Percentiles rank a stretch among this genome's conserved stretches.
Evolutionary conservation across 768 basidiomycete genomes (phyloP).

Genomic region (Phylloporus rhodoxanthus): DNA sequence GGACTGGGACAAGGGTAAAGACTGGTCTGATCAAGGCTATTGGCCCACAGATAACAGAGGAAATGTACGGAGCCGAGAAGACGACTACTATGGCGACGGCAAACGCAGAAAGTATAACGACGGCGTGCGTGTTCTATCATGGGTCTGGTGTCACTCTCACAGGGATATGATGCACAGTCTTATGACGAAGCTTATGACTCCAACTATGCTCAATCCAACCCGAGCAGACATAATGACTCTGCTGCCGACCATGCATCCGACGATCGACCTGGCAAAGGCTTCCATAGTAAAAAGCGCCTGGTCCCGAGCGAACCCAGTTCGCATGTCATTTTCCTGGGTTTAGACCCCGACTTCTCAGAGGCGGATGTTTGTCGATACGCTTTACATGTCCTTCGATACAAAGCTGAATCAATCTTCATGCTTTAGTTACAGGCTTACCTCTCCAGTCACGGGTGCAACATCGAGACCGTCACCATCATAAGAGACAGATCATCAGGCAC

Average conservation of each 20-base stretch:
- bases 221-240: conserved; percentile 26
- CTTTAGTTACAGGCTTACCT: conserved; percentile 76
- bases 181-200: conserved; percentile 46
- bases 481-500: conserved; percentile 95
- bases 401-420: conserved; percentile 31
- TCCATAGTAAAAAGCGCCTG: conserved; percentile 65
- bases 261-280: conserved; percentile 39
- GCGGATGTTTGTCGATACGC: conserved; percentile 68
- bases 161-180: conserved; percentile 50
- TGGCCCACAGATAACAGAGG: conserved; percentile 36
- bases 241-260: conserved; percentile 48
- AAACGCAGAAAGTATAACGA: conserved; percentile 78
- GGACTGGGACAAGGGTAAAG: conserved; percentile 84
- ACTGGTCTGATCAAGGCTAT: conserved; percentile 45
- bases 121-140: conserved; percentile 45
- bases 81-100: conserved; percentile 61
- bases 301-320: conserved; percentile 81
- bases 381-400: conserved; percentile 33
- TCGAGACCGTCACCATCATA: conserved; percentile 91
- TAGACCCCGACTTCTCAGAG: conserved; percentile 90
- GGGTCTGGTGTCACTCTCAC: conserved; percentile 2
- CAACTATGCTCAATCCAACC: conserved; percentile 26
- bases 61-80: conserved; percentile 55
- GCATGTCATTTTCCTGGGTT: conserved; percentile 92
- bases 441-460: conserved; percentile 60